Evolutionary conservation across 2,329 filamentous ascomycete genomes (phyloP).

Genomic region (Decorospora gaudefroyi): DNA sequence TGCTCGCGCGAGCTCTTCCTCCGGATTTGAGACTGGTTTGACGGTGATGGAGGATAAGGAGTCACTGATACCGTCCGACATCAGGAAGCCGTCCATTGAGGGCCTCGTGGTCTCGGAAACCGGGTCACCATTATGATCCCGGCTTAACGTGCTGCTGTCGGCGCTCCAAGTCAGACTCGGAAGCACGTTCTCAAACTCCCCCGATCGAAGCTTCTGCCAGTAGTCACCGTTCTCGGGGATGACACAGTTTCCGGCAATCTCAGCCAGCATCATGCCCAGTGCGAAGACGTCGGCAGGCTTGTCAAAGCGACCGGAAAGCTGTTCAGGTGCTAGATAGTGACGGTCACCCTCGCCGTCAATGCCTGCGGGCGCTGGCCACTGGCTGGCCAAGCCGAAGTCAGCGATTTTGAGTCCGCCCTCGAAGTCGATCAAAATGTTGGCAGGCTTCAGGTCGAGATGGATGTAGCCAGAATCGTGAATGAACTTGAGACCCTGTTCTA

Average conservation of each 20-base stretch:
- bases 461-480: constrained; percentile 89
- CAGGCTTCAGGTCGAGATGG: constrained; percentile 83
- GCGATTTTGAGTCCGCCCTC: constrained; percentile 83
- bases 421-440: constrained; percentile 80
- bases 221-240: constrained; percentile 90
- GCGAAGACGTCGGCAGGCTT: constrained; percentile 94
- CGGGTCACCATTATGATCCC: constrained; percentile 65
- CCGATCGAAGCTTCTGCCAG: constrained; percentile 87
- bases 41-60: constrained; percentile 47
- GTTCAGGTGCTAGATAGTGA: constrained; percentile 93
- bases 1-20: constrained; percentile 65
- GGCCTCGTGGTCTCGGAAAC: constrained; percentile 26
- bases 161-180: constrained; percentile 83
- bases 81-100: constrained; percentile 33
- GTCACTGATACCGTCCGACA: constrained; percentile 47
- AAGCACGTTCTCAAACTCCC: constrained; percentile 80
- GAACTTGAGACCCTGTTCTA: constrained; percentile 74
- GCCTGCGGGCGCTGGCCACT: constrained; percentile 73
- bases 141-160: constrained; percentile 66
- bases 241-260: constrained; percentile 91
- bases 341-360: constrained; percentile 93
- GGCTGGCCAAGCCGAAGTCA: constrained; percentile 81
- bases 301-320: constrained; percentile 82
- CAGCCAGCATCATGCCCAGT: constrained; percentile 89
- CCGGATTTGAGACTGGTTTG: constrained; percentile 31